A percentile compares a stretch with the other conserved stretches of the same genome.
phyloP scores from a whole-genome alignment of 192 early-diverging fungal species.

The Coemansia sp. region DNA sequence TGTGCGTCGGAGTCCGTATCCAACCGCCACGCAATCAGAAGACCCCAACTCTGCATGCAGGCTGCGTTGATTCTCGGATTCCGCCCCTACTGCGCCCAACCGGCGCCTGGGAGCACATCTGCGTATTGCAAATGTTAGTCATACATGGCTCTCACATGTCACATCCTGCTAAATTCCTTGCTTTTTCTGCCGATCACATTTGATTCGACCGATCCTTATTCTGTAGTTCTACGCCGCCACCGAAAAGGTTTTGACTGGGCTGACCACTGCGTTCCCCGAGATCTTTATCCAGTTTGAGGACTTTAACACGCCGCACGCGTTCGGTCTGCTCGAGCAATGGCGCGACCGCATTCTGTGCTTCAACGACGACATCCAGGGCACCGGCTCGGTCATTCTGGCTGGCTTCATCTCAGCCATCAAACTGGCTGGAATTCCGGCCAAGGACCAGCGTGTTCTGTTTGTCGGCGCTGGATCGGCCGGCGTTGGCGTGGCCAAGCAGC shows the following conservation, averaged over 20 bases:
- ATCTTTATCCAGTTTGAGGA: constrained; percentile 96
- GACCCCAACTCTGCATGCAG: constrained; percentile 2
- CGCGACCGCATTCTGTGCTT: constrained; percentile 78
- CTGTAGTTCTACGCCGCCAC: constrained; percentile 76
- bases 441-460: constrained; percentile 86
- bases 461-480: constrained; percentile 93
- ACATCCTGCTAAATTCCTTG: background rate
- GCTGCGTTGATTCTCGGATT: background rate
- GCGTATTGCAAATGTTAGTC: constrained; percentile 1
- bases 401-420: constrained; percentile 88
- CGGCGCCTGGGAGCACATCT: background rate
- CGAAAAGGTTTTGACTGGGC: constrained; percentile 74
- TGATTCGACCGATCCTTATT: background rate
- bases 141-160: constrained; percentile 1
- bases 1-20: constrained; percentile 7
- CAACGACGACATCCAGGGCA: constrained; percentile 76
- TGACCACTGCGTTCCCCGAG: constrained; percentile 71
- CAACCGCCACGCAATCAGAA: constrained; percentile 7
- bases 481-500: constrained; percentile 91
- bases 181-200: background rate
- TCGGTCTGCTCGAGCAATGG: constrained; percentile 79
- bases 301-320: constrained; percentile 91
- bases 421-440: constrained; percentile 64
- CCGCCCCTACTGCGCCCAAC: background rate
- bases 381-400: constrained; percentile 87